Evolutionary conservation across 768 basidiomycete genomes (phyloP), one percentile per base, ranked within the genome.

Genomic region (Tulasnella sp.): DNA sequence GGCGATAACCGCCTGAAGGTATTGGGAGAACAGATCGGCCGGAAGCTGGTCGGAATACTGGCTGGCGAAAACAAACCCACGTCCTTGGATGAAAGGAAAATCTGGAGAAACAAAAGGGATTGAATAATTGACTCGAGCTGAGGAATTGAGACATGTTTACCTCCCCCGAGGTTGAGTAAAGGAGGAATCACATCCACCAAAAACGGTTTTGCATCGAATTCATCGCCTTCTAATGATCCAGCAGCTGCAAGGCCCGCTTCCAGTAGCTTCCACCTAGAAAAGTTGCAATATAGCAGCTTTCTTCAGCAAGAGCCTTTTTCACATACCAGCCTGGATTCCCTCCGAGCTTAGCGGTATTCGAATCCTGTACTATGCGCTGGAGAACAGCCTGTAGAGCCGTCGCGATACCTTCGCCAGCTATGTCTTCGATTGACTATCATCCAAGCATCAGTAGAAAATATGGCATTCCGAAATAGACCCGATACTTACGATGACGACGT

Each of bases 21-120:
- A 99, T 83, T 96, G 94, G 0, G 90, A 90, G 1, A 94, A 92
- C 73, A 96, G 88, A 78, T 91, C 88, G 18, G 88, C 82, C 0
- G 95, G 93, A 6, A 98, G 87, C 14, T 93, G 85, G 81, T 91
- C 90, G 1, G 94, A 89, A 83, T 91, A 98, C 83, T 96, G 93
- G 83, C 95, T 96, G 3, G 96, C 95, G 82, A 98, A 97, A 71
- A 99, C 94, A 80, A 98, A 98, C 0, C 92, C 94, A 80, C 98
- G 89, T 16, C 97, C 98, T 85, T 98, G 97, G 39, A 99, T 85
- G 89, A 98, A 99, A 0, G 96, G 96, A 78, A 88, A 89, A 34
- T 95, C 97, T 97, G 82, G 5, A 78, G 39, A 34, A 14, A n/a
- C 68, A 14, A n/a, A 9, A 40, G 58, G 36, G 74, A 48, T 71